Conservation (phyloP, 352 stramenopile genomes). For the Salisapilia sapeloensis region DNA sequence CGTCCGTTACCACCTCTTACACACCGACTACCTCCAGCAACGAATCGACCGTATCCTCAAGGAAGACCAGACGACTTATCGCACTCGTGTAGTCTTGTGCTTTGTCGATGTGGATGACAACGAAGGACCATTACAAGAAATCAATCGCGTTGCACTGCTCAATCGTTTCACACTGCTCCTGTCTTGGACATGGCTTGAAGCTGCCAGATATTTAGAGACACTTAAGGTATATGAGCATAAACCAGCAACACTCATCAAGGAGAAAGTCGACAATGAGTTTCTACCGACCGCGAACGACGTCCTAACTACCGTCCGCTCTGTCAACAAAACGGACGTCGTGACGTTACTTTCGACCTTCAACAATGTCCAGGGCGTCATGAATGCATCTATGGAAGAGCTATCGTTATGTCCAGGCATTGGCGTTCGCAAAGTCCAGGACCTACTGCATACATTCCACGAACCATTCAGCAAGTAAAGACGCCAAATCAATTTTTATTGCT, state of each 20-base stretch:
- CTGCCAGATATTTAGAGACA: conserved; percentile 92
- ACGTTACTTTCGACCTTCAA: conserved; percentile 88
- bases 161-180: conserved; percentile 89
- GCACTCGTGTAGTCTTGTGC: conserved; percentile 85
- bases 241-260: conserved; percentile 87
- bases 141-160: conserved; percentile 86
- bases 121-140: conserved; percentile 76
- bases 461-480: conserved; percentile 56
- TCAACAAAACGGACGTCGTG: conserved; percentile 94
- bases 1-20: conserved; percentile 79
- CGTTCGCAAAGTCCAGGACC: conserved; percentile 86
- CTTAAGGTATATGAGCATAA: conserved; percentile 94
- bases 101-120: conserved; percentile 94
- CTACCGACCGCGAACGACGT: conserved; percentile 83
- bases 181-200: conserved; percentile 88
- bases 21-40: conserved; percentile 82
- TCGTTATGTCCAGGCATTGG: conserved; percentile 88
- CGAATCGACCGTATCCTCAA: conserved; percentile 81
- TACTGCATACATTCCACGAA: conserved; percentile 89
- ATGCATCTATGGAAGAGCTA: conserved; percentile 87
- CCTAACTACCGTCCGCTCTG: conserved; percentile 74
- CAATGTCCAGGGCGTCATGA: conserved; percentile 70
- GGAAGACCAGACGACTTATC: conserved; percentile 54
- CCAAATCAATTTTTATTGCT: background rate
- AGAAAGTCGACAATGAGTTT: conserved; percentile 85